Conservation (phyloP, 2,329 filamentous ascomycete species). For the Colletotrichum sojae region DNA sequence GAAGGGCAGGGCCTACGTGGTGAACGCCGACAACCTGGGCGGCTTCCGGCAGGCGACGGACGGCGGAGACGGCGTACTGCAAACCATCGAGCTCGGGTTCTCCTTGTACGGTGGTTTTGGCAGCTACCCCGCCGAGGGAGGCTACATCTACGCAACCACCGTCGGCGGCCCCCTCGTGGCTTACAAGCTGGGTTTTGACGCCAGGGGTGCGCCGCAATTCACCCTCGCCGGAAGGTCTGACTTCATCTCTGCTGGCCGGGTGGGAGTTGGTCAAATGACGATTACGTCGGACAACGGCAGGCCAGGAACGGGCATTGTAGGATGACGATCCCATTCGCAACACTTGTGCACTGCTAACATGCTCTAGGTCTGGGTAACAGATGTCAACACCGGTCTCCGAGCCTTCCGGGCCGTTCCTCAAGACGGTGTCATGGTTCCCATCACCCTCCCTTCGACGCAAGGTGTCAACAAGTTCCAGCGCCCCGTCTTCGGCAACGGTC, state of each 20-base stretch:
- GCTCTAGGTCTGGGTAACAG: constrained; percentile 53
- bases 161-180: constrained; percentile 45
- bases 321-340: neutral
- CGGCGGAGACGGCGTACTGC: constrained; percentile 53
- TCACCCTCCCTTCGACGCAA: constrained; percentile 53
- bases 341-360: neutral
- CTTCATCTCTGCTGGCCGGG: constrained; percentile 46
- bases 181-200: constrained; percentile 42
- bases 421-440: constrained; percentile 51
- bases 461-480: constrained; percentile 56
- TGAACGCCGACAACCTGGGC: constrained; percentile 58
- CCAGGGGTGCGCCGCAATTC: constrained; percentile 48
- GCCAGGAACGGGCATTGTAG: constrained; percentile 52
- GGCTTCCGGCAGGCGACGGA: constrained; percentile 55
- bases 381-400: constrained; percentile 54
- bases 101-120: constrained; percentile 55
- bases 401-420: constrained; percentile 57
- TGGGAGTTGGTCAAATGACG: constrained; percentile 51
- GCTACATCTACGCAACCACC: constrained; percentile 55
- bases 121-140: constrained; percentile 58
- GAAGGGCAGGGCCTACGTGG: constrained; percentile 55
- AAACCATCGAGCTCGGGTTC: constrained; percentile 51
- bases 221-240: constrained; percentile 48
- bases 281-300: constrained; percentile 54
- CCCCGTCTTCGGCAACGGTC: constrained; percentile 57